Base-by-base conservation (phyloP, 179 eudicot genomes). In the Beta lomatogona region DNA sequence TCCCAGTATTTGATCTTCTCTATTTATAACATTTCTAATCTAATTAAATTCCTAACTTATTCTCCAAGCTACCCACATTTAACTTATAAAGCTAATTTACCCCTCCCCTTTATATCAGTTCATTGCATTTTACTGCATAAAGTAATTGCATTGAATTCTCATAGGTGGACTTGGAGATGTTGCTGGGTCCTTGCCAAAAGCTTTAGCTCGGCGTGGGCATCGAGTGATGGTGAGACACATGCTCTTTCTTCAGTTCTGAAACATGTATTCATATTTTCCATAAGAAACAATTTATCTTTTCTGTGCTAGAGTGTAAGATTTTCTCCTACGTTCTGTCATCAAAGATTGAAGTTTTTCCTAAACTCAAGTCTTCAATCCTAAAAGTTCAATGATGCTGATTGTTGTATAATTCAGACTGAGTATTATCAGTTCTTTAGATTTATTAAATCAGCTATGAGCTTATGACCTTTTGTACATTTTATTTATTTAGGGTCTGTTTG, bases 91-190 rank as follows among this genome's bases (percentile, higher is more conserved):
- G 36, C 36, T 31, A 31, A 31, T 31, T 31, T 31, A 31, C 36
- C 36, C 36, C 36, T 31, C 36, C 36, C 36, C 36, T 31, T 31
- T 31, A 31, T 31, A 31, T 31, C 36, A 31, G 36, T 31, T 31
- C 36, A 31, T 31, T 31, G 36, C 36, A 31, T 36, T 57, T 57
- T 5, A 45, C 50, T 58, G 21, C 61, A 71, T 36, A 28, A 64
- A 79, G 25, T 82, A 70, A 89, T 71, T 50, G 73, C 77, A 14
- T 50, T 71, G 78, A 68, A 73, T 82, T 83, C 22, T 84, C 76
- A 71, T 88, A 97, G 99, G 99, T 88, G 99, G 99, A 79, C 99
- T 97, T 86, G 99, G 97, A 79, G 99, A 97, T 87, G 99, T 97
- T 82, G 99, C 98, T 79, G 98, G 99, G 28, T 91, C 99, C 78